Evolutionary conservation across 495 filamentous ascomycete species (phyloP).

Genomic region (Penicillium coffeae): DNA sequence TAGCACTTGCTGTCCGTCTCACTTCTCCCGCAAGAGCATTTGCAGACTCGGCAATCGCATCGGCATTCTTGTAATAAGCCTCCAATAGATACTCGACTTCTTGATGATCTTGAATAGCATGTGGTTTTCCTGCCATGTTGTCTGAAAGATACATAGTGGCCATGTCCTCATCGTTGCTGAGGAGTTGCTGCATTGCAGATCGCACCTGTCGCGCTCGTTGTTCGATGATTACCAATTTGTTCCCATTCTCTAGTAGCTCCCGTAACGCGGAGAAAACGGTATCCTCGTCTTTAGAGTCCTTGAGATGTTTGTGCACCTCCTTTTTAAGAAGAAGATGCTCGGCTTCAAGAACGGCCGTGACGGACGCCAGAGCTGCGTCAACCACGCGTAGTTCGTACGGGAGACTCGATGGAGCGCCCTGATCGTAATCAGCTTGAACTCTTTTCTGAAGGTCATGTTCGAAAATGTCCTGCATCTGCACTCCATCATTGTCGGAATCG

Average conservation of each 20-base stretch:
- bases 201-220: constrained; percentile 29
- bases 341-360: constrained; percentile 27
- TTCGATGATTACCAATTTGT: constrained; percentile 22
- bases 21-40: constrained; percentile 20
- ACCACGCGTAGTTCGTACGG: constrained; percentile 73
- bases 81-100: constrained; percentile 35
- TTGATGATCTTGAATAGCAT: constrained; percentile 27
- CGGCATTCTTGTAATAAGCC: constrained; percentile 31
- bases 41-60: constrained; percentile 25
- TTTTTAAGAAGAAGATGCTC: constrained; percentile 20
- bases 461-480: constrained; percentile 23
- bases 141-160: constrained; percentile 43
- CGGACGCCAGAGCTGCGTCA: constrained; percentile 76
- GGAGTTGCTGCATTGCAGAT: constrained; percentile 22
- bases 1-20: constrained; percentile 22
- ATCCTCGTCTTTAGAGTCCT: constrained; percentile 20
- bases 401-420: constrained; percentile 44
- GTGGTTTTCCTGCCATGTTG: constrained; percentile 28
- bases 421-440: constrained; percentile 49
- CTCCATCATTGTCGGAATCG: constrained; percentile 8
- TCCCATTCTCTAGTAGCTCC: constrained; percentile 17
- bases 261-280: constrained; percentile 15
- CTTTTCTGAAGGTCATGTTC: constrained; percentile 50
- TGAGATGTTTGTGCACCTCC: constrained; percentile 15
- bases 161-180: constrained; percentile 32